These are phyloP conservation scores for Nakaseomyces nivariensis DNA, from an alignment of 1,139 yeast genomes.

Conservation along the genomic window DNA sequence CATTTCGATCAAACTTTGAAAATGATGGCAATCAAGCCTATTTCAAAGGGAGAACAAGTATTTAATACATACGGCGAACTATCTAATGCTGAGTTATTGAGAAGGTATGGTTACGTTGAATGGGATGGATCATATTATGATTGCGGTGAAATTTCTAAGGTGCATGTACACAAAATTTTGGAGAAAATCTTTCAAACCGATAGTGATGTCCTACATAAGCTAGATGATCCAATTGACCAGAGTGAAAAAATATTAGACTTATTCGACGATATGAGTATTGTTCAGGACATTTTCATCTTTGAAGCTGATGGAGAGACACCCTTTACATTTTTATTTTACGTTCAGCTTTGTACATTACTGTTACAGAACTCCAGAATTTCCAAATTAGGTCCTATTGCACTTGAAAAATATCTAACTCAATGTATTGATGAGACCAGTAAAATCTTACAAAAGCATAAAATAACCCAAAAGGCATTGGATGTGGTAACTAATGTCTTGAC, in stretches of 20 bases:
- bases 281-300: constrained; percentile 55
- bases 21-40: constrained; percentile 61
- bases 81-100: constrained; percentile 76
- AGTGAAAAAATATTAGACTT: constrained; percentile 33
- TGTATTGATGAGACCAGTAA: constrained; percentile 30
- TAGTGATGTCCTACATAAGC: constrained; percentile 26
- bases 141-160: constrained; percentile 62
- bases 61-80: constrained; percentile 86
- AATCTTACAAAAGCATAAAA: constrained; percentile 24
- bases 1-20: constrained; percentile 42
- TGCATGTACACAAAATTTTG: constrained; percentile 29
- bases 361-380: constrained; percentile 14
- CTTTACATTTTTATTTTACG: constrained; percentile 44
- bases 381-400: constrained; percentile 5
- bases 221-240: constrained; percentile 23
- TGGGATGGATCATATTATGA: constrained; percentile 64
- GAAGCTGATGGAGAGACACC: constrained; percentile 46
- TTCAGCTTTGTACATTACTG: constrained; percentile 36
- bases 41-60: constrained; percentile 59
- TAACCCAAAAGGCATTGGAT: constrained; percentile 20
- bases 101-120: constrained; percentile 90
- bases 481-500: constrained; percentile 23
- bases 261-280: constrained; percentile 38
- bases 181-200: constrained; percentile 10
- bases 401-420: constrained; percentile 12